Evolutionary conservation across 768 basidiomycete species (phyloP), one percentile per base, ranked within the genome.

Genomic region (Lactarius hatsudake): DNA sequence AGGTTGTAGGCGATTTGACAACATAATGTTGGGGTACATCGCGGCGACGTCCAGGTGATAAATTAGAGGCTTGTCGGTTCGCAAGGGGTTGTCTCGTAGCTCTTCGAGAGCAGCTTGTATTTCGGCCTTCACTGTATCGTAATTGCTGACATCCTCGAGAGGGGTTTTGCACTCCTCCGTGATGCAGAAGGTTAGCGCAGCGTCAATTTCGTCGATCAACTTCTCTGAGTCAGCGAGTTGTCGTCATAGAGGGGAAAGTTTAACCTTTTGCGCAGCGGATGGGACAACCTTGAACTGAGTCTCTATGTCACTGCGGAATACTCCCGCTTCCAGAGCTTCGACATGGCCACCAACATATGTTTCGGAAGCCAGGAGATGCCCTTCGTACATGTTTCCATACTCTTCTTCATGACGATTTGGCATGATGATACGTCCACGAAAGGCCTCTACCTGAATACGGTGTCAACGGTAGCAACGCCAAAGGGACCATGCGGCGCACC

Each of bases 11-110:
- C 97, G 93, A 75, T 99, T 99, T 20, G 96, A 98, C 81, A 99
- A 89, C 97, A 99, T 99, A 86, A 99, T 98, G 78, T 98, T 99
- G 64, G 97, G 97, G 76, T 99, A 98, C 97, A 99, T 99, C 69
- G 97, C 97, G 2, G 97, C 97, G 69, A 99, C 97, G 73, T 99
- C 97, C 73, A 98, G 79, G 77, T 99, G 97, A 78, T 99, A 99
- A 74, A 99, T 98, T 69, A 98, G 86, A 0, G 97, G 97, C 15
- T 88, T 91, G 79, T 98, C 96, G 53, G 82, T 81, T 17, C 96
- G 92, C 62, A 87, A 84, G 0, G 97, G 96, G 66, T 90, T 87
- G 78, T 98, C 95, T 32, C 94, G 93, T 83, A 98, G 90, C 70
- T 87, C 75, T 74, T 96, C 94, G 34, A 99, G 87, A 56, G 89